phyloP scores from a whole-genome alignment of 352 stramenopile genomes.

The Globisporangium nodosum region DNA sequence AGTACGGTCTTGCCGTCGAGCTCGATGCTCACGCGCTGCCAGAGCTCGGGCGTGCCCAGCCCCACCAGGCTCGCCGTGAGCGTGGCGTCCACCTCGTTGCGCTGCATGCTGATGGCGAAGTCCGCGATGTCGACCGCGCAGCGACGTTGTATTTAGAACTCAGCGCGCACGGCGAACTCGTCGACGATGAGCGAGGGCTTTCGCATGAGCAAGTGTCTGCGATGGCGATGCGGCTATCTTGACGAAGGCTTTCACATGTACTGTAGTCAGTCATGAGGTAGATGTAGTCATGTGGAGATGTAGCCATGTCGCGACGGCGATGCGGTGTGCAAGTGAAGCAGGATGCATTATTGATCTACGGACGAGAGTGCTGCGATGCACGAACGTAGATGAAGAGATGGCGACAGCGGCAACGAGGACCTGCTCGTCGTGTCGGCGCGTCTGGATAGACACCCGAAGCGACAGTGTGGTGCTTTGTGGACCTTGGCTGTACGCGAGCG shows the following conservation, averaged over 20 bases:
- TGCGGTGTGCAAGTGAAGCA: not conserved
- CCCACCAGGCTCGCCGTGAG: constrained; percentile 45
- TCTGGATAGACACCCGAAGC: not conserved
- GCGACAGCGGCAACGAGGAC: not conserved
- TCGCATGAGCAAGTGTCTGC: too few relatives aligned
- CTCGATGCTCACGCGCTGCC: constrained; percentile 72
- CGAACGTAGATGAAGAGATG: not conserved
- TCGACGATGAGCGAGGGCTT: too few relatives aligned
- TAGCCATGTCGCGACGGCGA: not conserved
- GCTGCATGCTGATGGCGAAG: constrained; percentile 41
- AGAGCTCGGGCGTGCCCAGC: constrained; percentile 70
- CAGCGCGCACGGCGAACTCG: too few relatives aligned
- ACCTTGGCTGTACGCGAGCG: not conserved
- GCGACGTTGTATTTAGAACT: too few relatives aligned
- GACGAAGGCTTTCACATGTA: too few relatives aligned
- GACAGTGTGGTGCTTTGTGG: not conserved
- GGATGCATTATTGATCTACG: not conserved
- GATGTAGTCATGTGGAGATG: not conserved
- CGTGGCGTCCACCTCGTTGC: constrained; percentile 74
- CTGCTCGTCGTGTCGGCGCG: too few relatives aligned
- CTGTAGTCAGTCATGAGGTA: too few relatives aligned
- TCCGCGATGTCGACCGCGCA: too few relatives aligned
- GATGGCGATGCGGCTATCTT: too few relatives aligned
- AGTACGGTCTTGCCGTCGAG: constrained; percentile 75
- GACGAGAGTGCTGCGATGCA: not conserved